Conservation (phyloP, 108 stramenopile genomes). For the Nitzschia sp. region DNA sequence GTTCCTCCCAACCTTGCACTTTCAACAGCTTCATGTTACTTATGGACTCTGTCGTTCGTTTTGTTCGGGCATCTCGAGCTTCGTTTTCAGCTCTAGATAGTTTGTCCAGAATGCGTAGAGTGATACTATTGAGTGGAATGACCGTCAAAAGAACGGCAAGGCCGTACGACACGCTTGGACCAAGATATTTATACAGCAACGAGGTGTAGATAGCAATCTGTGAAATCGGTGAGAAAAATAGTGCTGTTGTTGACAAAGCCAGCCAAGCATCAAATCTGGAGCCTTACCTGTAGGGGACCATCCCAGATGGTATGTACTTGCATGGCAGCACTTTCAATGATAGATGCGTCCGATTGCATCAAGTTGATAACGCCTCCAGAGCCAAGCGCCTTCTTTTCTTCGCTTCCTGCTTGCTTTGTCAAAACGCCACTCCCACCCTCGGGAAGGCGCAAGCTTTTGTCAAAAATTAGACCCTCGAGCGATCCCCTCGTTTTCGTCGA, state of each 20-base stretch:
- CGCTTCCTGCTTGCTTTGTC: conserved; percentile 14
- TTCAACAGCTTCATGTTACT: conserved; percentile 80
- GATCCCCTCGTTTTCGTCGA: conserved; percentile 74
- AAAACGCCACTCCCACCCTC: conserved; percentile 46
- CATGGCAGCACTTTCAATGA: conserved; percentile 72
- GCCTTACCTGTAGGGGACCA: conserved; percentile 59
- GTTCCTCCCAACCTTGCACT: conserved; percentile 67
- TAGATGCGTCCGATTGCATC: conserved; percentile 85
- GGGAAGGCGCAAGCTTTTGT: conserved; percentile 77
- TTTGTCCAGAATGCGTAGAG: conserved; percentile 60
- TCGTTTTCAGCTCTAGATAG: conserved; percentile 57
- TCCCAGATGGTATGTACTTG: conserved; percentile 91
- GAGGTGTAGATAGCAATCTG: conserved; percentile 56
- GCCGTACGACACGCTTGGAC: conserved; percentile 58
- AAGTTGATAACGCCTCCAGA: conserved; percentile 80
- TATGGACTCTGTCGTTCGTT: conserved; percentile 76
- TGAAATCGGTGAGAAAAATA: too few relatives aligned
- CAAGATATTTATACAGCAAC: conserved; percentile 62
- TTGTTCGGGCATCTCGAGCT: conserved; percentile 75
- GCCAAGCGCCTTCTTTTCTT: conserved; percentile 39
- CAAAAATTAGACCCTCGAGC: conserved; percentile 75
- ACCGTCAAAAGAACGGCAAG: conserved; percentile 62
- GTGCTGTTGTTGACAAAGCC: too few relatives aligned
- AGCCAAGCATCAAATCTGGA: too few relatives aligned
- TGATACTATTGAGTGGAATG: conserved; percentile 70